These are phyloP conservation scores for Tolypocladium ovalisporum DNA, from an alignment of 2,329 filamentous ascomycete species.

Conservation along the genomic window DNA sequence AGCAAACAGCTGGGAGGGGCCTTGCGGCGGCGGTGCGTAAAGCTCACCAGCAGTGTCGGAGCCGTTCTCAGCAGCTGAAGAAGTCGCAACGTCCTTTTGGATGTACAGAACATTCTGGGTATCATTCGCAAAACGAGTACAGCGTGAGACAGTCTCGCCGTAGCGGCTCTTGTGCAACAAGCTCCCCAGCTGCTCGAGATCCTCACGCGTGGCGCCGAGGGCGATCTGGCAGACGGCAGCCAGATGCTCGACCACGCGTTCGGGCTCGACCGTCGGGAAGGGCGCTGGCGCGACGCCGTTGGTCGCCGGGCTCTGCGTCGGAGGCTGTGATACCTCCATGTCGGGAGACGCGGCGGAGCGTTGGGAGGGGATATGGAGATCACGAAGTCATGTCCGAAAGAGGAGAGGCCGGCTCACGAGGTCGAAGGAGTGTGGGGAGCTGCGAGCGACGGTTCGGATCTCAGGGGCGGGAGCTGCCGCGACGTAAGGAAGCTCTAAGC, in stretches of 20 bases:
- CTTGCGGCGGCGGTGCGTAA: no score
- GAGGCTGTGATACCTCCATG: constrained; percentile 44
- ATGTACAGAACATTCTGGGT: constrained; percentile 82
- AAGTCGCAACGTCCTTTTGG: constrained; percentile 63
- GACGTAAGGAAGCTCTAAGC: background rate
- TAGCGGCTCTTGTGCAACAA: constrained; percentile 64
- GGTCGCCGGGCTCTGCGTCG: constrained; percentile 28
- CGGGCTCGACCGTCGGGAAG: constrained; percentile 54
- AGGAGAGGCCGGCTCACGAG: background rate
- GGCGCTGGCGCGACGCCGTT: constrained; percentile 35
- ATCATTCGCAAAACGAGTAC: constrained; percentile 81
- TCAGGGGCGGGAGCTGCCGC: constrained; percentile 5
- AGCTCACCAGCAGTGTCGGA: constrained; percentile 32
- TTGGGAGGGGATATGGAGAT: background rate
- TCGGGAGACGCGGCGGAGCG: constrained; percentile 7
- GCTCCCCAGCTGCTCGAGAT: constrained; percentile 73
- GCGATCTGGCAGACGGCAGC: constrained; percentile 60
- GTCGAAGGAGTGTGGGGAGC: background rate
- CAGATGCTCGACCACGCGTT: constrained; percentile 60
- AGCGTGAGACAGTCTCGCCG: constrained; percentile 74
- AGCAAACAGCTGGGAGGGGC: background rate
- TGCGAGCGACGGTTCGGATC: background rate
- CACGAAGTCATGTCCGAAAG: constrained; percentile 1
- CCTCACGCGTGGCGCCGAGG: constrained; percentile 62
- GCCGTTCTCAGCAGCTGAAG: constrained; percentile 40